phyloP scores from a whole-genome alignment of 257 asterid genomes.

The Cinchona pubescens region DNA sequence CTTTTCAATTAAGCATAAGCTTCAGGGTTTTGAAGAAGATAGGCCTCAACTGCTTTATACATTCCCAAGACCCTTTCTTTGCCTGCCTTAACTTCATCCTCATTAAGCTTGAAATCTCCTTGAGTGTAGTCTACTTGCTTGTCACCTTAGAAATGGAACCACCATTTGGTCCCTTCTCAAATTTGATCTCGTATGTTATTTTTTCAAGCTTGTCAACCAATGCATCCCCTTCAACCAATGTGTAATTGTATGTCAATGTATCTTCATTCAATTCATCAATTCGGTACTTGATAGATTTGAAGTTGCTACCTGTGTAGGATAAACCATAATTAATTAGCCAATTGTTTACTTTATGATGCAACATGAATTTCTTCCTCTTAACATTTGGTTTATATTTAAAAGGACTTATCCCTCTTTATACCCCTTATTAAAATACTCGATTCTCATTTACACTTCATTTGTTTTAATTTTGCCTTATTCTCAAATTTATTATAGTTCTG shows the following conservation, averaged over 20 bases:
- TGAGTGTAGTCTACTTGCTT: slow-evolving; percentile 27
- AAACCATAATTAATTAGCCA: no score
- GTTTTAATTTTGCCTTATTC: no score
- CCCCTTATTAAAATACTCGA: no score
- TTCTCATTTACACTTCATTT: no score
- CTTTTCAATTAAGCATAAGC: slow-evolving; percentile 14
- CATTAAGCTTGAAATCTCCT: slow-evolving; percentile 27
- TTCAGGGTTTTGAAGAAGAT: slow-evolving; percentile 26
- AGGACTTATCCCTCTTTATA: no score
- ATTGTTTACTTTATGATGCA: neutral
- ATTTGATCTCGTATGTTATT: slow-evolving; percentile 21
- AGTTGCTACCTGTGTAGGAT: slow-evolving; percentile 19
- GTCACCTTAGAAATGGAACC: slow-evolving; percentile 28
- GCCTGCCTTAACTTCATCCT: slow-evolving; percentile 32
- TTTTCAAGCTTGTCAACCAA: slow-evolving; percentile 26
- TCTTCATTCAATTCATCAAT: slow-evolving; percentile 25
- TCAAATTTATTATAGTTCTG: no score
- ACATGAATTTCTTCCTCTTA: neutral
- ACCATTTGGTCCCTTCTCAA: slow-evolving; percentile 24
- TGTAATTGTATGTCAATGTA: slow-evolving; percentile 22
- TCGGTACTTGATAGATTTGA: slow-evolving; percentile 23
- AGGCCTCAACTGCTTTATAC: slow-evolving; percentile 32
- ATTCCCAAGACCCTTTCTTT: slow-evolving; percentile 27
- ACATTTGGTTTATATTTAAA: neutral
- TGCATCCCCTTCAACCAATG: slow-evolving; percentile 31